Percentiles rank a stretch among this genome's conserved stretches.
phyloP scores from a whole-genome alignment of 129 eudicot species.

The Chrysanthemum seticuspe region DNA sequence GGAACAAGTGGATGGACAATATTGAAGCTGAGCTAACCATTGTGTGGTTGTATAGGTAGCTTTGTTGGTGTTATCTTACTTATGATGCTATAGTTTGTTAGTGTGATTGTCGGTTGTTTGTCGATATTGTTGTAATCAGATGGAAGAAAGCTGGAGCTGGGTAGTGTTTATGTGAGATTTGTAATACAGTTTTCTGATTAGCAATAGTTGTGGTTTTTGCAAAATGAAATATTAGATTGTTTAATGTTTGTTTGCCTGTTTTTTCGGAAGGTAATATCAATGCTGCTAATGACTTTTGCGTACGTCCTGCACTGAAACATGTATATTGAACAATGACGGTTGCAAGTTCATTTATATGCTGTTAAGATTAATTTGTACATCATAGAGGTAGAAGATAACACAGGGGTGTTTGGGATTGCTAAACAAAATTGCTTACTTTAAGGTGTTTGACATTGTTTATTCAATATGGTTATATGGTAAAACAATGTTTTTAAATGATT shows the following conservation, averaged over 20 bases:
- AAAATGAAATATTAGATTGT: slow-evolving; percentile 13
- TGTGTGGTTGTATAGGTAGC: slow-evolving; percentile 36
- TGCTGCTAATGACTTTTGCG: slow-evolving; percentile 1
- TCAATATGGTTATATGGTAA: too few species aligned
- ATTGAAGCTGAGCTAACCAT: slow-evolving; percentile 30
- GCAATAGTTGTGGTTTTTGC: slow-evolving; percentile 2
- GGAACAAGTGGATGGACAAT: slow-evolving; percentile 11
- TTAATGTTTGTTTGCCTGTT: slow-evolving; percentile 1
- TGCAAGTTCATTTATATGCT: background rate
- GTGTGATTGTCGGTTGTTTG: slow-evolving; percentile 27
- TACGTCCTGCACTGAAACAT: background rate
- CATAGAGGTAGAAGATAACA: too few species aligned
- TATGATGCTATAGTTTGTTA: slow-evolving; percentile 23
- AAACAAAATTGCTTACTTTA: too few species aligned
- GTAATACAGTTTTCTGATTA: slow-evolving; percentile 8
- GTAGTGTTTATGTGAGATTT: slow-evolving; percentile 11
- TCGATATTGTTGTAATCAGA: slow-evolving; percentile 4
- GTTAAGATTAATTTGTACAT: background rate
- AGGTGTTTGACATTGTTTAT: too few species aligned
- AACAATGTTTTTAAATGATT: too few species aligned
- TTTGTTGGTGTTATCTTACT: slow-evolving; percentile 30
- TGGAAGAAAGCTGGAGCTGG: slow-evolving; percentile 6
- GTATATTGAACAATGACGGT: background rate
- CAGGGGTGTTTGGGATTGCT: too few species aligned
- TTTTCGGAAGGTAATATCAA: background rate